Evolutionary conservation across 768 basidiomycete species (phyloP).

Genomic region (Phallus indusiatus): DNA sequence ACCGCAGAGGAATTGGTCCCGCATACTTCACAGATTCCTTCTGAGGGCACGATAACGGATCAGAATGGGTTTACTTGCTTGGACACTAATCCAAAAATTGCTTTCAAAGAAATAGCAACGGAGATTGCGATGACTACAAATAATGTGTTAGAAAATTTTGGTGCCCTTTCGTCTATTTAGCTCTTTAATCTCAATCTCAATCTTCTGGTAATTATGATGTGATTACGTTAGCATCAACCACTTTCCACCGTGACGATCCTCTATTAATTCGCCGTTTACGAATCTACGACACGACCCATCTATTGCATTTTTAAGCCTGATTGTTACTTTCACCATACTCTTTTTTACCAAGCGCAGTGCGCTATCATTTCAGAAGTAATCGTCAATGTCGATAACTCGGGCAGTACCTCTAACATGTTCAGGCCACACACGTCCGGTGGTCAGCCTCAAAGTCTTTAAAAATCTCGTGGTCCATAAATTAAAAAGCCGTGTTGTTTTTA

Average conservation of each 20-base stretch:
- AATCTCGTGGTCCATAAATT: not conserved
- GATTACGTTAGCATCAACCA: not conserved
- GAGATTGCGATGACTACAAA: slow-evolving; percentile 30
- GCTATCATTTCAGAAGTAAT: slow-evolving; percentile 4
- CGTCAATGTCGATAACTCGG: slow-evolving; percentile 8
- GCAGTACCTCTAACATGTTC: slow-evolving; percentile 10
- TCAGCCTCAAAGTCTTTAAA: not conserved
- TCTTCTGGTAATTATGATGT: not conserved
- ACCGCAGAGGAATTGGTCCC: slow-evolving; percentile 43
- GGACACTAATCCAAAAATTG: slow-evolving; percentile 44
- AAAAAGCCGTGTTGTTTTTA: not conserved
- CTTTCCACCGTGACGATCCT: not conserved
- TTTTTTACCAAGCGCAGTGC: slow-evolving; percentile 9
- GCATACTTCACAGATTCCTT: slow-evolving; percentile 15
- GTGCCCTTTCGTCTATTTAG: not conserved
- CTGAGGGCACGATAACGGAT: slow-evolving; percentile 30
- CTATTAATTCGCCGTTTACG: not conserved
- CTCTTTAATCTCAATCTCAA: not conserved
- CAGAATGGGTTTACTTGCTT: slow-evolving; percentile 55
- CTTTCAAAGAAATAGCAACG: slow-evolving; percentile 41
- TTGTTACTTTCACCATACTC: not conserved
- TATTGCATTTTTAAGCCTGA: not conserved
- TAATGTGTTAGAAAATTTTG: not conserved
- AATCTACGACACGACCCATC: not conserved
- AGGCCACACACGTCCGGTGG: slow-evolving; percentile 8